These are phyloP conservation scores for Melaleuca quinquenervia DNA, from an alignment of 345 rosid genomes.

Conservation along the genomic window DNA sequence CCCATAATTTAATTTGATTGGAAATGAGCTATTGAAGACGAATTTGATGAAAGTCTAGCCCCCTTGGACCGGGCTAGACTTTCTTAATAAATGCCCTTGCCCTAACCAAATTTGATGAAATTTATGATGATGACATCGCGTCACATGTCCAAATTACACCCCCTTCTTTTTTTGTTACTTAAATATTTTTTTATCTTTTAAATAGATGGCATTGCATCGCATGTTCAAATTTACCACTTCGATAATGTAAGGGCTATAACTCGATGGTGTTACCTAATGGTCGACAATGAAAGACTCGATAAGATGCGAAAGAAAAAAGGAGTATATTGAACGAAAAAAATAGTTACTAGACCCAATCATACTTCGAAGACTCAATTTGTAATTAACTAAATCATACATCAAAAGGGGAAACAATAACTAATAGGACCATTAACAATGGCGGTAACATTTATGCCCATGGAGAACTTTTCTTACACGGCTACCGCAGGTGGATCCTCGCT, in stretches of 20 bases:
- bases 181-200: no score
- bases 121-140: no score
- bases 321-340: not conserved
- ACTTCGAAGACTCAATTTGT: not conserved
- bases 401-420: not conserved
- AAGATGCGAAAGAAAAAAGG: not conserved
- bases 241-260: not conserved
- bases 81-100: no score
- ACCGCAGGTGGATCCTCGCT: not conserved
- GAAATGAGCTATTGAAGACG: no score
- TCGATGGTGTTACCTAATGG: not conserved
- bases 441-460: not conserved
- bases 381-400: not conserved
- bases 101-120: no score
- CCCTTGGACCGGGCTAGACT: no score
- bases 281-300: accelerated
- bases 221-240: not conserved
- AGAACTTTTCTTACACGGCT: not conserved
- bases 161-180: no score
- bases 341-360: not conserved
- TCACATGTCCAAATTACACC: no score
- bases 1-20: no score
- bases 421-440: not conserved
- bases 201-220: no score
- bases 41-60: no score